Conservation (phyloP, 108 stramenopile genomes). For the Mayamaea pseudoterrestris region DNA sequence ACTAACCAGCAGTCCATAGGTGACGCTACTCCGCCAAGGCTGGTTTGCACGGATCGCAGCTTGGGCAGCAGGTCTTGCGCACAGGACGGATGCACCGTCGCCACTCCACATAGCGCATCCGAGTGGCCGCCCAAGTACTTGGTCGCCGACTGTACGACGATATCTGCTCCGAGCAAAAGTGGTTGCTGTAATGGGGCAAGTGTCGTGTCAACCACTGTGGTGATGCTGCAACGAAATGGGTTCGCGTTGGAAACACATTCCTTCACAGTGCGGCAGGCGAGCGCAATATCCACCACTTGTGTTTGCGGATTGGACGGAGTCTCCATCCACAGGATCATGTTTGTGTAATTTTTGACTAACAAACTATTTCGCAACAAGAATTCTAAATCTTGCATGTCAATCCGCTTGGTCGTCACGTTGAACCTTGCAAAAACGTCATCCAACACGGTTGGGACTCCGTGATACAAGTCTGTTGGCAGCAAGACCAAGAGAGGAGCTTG, state of each 20-base stretch:
- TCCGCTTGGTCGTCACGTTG: conserved; percentile 24
- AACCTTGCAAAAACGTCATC: conserved; percentile 34
- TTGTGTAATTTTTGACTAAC: background rate
- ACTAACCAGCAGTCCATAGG: conserved; percentile 80
- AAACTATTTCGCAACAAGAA: background rate
- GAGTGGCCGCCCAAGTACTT: conserved; percentile 89
- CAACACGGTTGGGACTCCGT: conserved; percentile 67
- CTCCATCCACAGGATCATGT: conserved; percentile 82
- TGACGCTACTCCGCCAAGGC: conserved; percentile 63
- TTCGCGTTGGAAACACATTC: background rate
- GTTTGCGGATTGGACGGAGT: conserved; percentile 81
- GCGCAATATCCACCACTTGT: conserved; percentile 60
- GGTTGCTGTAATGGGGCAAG: conserved; percentile 76
- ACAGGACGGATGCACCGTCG: conserved; percentile 23
- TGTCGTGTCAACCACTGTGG: conserved; percentile 79
- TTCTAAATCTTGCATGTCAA: conserved; percentile 41
- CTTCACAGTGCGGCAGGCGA: conserved; percentile 9
- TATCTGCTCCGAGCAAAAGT: conserved; percentile 62
- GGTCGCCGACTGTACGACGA: conserved; percentile 71
- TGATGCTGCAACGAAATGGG: too few relatives aligned
- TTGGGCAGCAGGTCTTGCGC: conserved; percentile 17
- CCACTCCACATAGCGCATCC: conserved; percentile 69
- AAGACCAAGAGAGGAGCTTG: conserved; percentile 42
- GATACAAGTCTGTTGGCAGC: conserved; percentile 65
- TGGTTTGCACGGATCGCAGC: conserved; percentile 31